phyloP scores from a whole-genome alignment of 306 rosid species.

The Amphicarpaea edgeworthii region DNA sequence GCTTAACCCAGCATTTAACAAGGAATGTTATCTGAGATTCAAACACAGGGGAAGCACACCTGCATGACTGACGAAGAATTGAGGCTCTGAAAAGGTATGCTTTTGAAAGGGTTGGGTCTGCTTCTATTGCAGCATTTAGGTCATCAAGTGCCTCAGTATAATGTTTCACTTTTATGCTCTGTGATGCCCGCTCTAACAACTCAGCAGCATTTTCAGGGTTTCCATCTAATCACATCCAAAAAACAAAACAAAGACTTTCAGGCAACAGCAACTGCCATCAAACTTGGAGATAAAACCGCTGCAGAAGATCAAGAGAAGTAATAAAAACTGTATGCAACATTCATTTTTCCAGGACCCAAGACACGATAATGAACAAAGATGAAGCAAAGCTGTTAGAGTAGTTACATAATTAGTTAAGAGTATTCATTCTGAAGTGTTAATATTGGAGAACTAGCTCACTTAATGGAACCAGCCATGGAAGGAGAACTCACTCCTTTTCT shows the following conservation, averaged over 20 bases:
- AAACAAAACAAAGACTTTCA: conserved; percentile 40
- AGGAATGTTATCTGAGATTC: conserved; percentile 16
- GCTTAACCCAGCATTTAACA: conserved; percentile 14
- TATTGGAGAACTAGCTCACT: conserved; percentile 6
- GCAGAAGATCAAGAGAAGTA: conserved; percentile 21
- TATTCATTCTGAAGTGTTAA: background rate
- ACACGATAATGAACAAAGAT: background rate
- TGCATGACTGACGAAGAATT: conserved; percentile 91
- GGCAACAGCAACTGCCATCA: conserved; percentile 5
- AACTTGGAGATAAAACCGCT: conserved; percentile 30
- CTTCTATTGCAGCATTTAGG: conserved; percentile 95
- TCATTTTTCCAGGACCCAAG: background rate
- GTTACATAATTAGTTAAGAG: no score
- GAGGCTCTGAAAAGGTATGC: conserved; percentile 87
- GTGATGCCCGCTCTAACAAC: conserved; percentile 81
- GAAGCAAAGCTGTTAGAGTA: background rate
- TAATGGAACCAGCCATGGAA: background rate
- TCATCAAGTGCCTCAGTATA: conserved; percentile 93
- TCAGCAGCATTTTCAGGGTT: conserved; percentile 79
- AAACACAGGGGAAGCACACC: conserved; percentile 54
- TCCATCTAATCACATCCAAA: conserved; percentile 58
- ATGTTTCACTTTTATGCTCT: conserved; percentile 78
- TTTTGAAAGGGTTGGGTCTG: conserved; percentile 89
- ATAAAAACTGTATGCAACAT: background rate
- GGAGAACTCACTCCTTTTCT: background rate